phyloP scores from a whole-genome alignment of 257 asterid species.

The Scutellaria galericulata region DNA sequence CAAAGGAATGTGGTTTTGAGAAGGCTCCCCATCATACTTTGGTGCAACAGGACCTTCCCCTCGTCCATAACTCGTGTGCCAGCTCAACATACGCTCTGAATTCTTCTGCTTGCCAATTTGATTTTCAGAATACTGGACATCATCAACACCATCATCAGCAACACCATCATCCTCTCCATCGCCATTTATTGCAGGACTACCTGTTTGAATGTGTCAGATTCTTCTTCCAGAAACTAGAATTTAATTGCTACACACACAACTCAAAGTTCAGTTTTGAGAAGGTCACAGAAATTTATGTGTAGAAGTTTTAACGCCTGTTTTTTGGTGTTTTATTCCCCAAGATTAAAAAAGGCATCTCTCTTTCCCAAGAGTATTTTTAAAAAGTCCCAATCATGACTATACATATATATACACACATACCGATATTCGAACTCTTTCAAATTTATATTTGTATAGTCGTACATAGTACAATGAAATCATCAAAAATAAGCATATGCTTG shows the following conservation, averaged over 20 bases:
- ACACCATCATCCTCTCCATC: slow-evolving; percentile 74
- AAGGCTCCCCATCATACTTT: slow-evolving; percentile 87
- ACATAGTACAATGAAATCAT: background rate
- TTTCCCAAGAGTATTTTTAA: background rate
- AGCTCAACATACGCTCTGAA: slow-evolving; percentile 93
- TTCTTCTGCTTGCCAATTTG: slow-evolving; percentile 78
- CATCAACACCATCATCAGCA: slow-evolving; percentile 63
- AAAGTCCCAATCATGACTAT: background rate
- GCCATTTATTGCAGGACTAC: slow-evolving; percentile 89
- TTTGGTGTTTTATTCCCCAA: background rate
- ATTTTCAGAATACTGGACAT: slow-evolving; percentile 57
- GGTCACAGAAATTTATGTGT: background rate
- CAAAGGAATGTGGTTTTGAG: slow-evolving; percentile 89
- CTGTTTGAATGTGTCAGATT: slow-evolving; percentile 44
- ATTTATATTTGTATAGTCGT: background rate
- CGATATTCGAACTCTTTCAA: background rate
- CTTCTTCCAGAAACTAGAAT: slow-evolving; percentile 31
- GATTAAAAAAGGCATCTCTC: background rate
- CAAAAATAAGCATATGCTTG: background rate
- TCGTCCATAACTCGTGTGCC: slow-evolving; percentile 84
- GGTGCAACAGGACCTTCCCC: slow-evolving; percentile 75
- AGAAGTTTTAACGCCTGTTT: slow-evolving; percentile 1
- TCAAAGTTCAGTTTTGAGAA: slow-evolving; percentile 9
- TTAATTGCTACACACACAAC: slow-evolving; percentile 23
- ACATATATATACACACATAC: background rate